Evolutionary conservation across 1,284 basidiomycete species (phyloP).

Genomic region (Sutorius eximius): DNA sequence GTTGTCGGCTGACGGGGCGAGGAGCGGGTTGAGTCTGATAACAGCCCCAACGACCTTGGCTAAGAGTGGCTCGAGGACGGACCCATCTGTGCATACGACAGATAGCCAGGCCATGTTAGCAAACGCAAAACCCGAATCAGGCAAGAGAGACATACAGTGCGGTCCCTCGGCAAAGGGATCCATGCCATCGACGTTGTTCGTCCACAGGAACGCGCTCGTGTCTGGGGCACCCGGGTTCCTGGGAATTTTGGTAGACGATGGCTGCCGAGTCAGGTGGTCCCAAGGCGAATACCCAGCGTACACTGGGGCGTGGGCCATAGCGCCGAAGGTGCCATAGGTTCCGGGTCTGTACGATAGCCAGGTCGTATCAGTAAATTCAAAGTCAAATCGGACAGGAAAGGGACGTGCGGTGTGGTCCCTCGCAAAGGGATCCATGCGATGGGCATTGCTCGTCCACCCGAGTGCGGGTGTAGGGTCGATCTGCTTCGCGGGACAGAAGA

Average conservation of each 20-base stretch:
- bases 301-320: too few relatives aligned
- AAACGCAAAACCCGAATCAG: not conserved
- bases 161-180: slow-evolving; percentile 34
- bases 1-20: slow-evolving; percentile 49
- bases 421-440: slow-evolving; percentile 31
- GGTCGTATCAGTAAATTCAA: slow-evolving; percentile 12
- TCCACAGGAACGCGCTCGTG: slow-evolving; percentile 30
- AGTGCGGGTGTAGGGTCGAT: slow-evolving; percentile 29
- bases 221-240: slow-evolving; percentile 14
- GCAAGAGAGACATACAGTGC: slow-evolving; percentile 27
- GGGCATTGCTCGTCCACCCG: slow-evolving; percentile 29
- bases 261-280: too few relatives aligned
- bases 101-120: slow-evolving; percentile 11
- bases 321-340: too few relatives aligned
- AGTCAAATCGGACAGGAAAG: not conserved
- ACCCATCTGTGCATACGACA: slow-evolving; percentile 69
- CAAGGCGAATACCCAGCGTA: too few relatives aligned
- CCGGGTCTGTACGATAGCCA: slow-evolving; percentile 46
- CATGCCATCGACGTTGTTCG: slow-evolving; percentile 24
- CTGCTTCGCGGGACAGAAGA: too few relatives aligned
- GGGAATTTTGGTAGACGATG: too few relatives aligned
- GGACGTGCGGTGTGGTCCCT: slow-evolving; percentile 35
- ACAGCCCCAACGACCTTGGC: slow-evolving; percentile 47
- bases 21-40: slow-evolving; percentile 59
- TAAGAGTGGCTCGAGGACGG: slow-evolving; percentile 64